A percentile compares a stretch with the other conserved stretches of the same genome.
These are phyloP conservation scores for Vanderwaltozyma yarrowii DNA, from an alignment of 805 yeast species.

Conservation along the genomic window DNA sequence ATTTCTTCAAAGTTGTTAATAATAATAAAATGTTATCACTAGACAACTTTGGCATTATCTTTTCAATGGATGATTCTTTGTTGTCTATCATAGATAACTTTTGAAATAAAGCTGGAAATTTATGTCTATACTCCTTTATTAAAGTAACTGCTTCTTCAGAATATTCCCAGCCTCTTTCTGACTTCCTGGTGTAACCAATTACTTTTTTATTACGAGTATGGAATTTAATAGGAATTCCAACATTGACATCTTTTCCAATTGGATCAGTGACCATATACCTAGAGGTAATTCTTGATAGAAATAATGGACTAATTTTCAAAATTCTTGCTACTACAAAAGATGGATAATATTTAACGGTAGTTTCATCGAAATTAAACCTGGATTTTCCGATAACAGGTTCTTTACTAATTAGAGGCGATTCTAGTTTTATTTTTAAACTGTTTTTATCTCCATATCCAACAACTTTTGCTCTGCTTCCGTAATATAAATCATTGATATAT, in stretches of 20 bases:
- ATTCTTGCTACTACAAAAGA: conserved; percentile 52
- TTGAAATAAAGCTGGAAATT: conserved; percentile 53
- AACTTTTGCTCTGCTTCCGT: conserved; percentile 67
- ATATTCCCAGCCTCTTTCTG: conserved; percentile 65
- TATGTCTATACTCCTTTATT: conserved; percentile 45
- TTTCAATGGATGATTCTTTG: conserved; percentile 19
- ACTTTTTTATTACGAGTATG: conserved; percentile 73
- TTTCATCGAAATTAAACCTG: conserved; percentile 47
- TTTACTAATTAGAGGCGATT: conserved; percentile 38
- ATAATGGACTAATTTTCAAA: conserved; percentile 46
- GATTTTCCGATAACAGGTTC: conserved; percentile 51
- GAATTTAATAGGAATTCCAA: conserved; percentile 81
- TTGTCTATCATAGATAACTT: conserved; percentile 24
- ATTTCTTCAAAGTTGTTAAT: conserved; percentile 25
- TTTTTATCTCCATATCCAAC: conserved; percentile 43
- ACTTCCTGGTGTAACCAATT: conserved; percentile 69
- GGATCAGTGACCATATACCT: conserved; percentile 49
- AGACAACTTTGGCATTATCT: conserved; percentile 30
- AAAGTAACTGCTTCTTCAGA: conserved; percentile 64
- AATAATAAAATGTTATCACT: conserved; percentile 18
- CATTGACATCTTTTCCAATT: conserved; percentile 42
- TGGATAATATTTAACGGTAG: conserved; percentile 48
- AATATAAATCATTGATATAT: conserved; percentile 75
- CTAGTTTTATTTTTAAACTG: conserved; percentile 32
- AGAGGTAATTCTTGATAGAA: conserved; percentile 71